Percentiles rank a stretch among this genome's conserved stretches.
These are phyloP conservation scores for Paramecium tetraurelia DNA, from an alignment of 73 alveolate species.

Conservation along the genomic window DNA sequence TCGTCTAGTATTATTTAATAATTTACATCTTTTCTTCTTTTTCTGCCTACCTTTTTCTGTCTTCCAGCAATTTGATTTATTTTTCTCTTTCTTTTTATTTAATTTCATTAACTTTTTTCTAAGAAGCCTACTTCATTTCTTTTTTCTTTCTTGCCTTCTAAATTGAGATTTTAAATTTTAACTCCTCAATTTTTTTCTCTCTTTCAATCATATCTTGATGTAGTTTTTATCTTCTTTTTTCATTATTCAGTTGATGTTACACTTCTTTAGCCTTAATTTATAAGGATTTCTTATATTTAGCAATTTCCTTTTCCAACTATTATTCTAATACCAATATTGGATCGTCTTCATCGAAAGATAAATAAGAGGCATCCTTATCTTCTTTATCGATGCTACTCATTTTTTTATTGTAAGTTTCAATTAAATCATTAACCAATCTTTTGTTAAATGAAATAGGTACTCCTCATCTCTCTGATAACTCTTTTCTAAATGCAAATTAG, in stretches of 20 bases:
- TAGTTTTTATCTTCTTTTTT: conserved; percentile 7
- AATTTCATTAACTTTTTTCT: background rate
- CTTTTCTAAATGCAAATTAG: conserved; percentile 4
- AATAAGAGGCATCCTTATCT: background rate
- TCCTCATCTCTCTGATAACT: background rate
- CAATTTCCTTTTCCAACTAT: background rate
- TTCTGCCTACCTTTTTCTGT: conserved; percentile 7
- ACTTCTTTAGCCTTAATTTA: background rate
- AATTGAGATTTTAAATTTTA: background rate
- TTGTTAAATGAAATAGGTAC: background rate
- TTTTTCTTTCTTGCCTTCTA: background rate
- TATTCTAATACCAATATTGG: conserved; percentile 1
- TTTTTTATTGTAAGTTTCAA: background rate
- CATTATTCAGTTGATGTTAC: background rate
- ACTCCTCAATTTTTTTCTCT: background rate
- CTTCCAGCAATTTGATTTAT: background rate
- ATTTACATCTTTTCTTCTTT: conserved; percentile 17
- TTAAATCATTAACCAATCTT: background rate
- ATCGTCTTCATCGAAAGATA: conserved; percentile 28
- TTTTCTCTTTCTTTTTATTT: background rate
- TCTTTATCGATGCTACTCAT: background rate
- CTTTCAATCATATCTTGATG: background rate
- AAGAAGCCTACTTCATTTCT: background rate
- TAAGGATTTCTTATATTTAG: background rate
- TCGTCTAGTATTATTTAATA: background rate